These are phyloP conservation scores for Cyberlindnera veronae DNA, from an alignment of 805 yeast species.

Conservation along the genomic window DNA sequence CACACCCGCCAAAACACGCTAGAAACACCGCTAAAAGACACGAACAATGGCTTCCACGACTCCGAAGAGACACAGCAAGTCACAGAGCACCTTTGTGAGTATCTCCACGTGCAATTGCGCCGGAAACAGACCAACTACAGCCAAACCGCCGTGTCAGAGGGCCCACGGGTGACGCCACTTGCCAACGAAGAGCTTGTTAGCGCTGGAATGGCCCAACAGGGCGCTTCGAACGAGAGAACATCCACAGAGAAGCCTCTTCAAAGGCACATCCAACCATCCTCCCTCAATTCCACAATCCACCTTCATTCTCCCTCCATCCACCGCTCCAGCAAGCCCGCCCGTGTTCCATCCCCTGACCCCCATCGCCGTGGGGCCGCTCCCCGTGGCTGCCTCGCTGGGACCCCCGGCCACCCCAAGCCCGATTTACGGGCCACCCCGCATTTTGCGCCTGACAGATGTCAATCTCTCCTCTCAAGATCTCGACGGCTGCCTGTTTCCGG, in stretches of 20 bases:
- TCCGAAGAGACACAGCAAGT: conserved; percentile 37
- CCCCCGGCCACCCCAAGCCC: not conserved
- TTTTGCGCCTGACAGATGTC: too few species aligned
- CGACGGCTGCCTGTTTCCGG: too few species aligned
- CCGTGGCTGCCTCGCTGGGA: not conserved
- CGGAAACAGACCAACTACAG: not conserved
- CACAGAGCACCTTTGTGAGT: conserved; percentile 33
- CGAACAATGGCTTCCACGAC: conserved; percentile 8
- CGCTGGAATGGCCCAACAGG: not conserved
- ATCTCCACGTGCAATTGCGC: not conserved
- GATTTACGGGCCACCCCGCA: too few species aligned
- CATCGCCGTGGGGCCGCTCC: not conserved
- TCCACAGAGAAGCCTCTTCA: too few species aligned
- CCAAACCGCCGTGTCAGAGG: not conserved
- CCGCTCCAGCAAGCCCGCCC: too few species aligned
- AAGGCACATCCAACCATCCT: too few species aligned
- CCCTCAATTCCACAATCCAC: too few species aligned
- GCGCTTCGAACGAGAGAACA: not conserved
- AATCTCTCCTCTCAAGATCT: too few species aligned
- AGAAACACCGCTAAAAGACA: too few species aligned
- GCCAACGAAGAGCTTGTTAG: not conserved
- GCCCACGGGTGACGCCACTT: too few species aligned
- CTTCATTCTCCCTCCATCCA: too few species aligned
- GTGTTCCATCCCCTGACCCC: too few species aligned
- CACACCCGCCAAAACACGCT: not conserved